Base-by-base conservation (phyloP, 2,329 filamentous ascomycete species). In the Ophiostoma tasmaniense region DNA sequence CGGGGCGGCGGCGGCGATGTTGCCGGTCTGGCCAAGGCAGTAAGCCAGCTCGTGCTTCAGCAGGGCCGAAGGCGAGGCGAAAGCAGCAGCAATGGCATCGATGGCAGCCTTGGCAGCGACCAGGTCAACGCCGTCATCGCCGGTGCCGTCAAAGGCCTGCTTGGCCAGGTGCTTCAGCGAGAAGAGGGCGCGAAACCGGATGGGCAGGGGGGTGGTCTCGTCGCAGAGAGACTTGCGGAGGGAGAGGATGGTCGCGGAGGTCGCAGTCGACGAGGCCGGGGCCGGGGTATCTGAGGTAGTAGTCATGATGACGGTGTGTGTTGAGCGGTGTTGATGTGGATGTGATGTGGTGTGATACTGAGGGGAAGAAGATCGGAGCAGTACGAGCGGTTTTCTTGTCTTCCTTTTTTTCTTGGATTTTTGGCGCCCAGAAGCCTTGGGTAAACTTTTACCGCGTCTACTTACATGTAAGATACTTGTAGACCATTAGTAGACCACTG, bases 1-100 rank as follows among this genome's bases (percentile, higher is more conserved):
- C 11, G 89, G 84, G 1, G 39, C 72, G 11, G 93, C 86, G 0
- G 93, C 90, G 64, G 88, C 88, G 66, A 84, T 79, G 76, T 97
- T 92, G 70, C 88, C 88, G 1, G 91, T 94, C 80, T 99, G 95
- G 8, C 95, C 95, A 2, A 99, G 85, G 77, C 95, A 99, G 81
- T 99, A 99, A 33, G 95, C 95, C 66, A 99, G 85, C 78, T 99
- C 95, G 79, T 99, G 95, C 82, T 98, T 98, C 64, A 98, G 83
- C 10, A 98, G 84, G 2, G 92, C 94, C 4, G 94, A 98, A 0
- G 91, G 89, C 2, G 94, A 96, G 0, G 82, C 75, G 74, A 99
- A 95, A 1, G 84, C 94, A 8, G 93, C 92, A 2, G 94, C 93
- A 74, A 99, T 99, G 59, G 95, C 93, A 69, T 89, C 84, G 73